A percentile compares a stretch with the other conserved stretches of the same genome.
Evolutionary conservation across 1,284 basidiomycete genomes (phyloP).

Genomic region (Cystobasidiaceae sp.): DNA sequence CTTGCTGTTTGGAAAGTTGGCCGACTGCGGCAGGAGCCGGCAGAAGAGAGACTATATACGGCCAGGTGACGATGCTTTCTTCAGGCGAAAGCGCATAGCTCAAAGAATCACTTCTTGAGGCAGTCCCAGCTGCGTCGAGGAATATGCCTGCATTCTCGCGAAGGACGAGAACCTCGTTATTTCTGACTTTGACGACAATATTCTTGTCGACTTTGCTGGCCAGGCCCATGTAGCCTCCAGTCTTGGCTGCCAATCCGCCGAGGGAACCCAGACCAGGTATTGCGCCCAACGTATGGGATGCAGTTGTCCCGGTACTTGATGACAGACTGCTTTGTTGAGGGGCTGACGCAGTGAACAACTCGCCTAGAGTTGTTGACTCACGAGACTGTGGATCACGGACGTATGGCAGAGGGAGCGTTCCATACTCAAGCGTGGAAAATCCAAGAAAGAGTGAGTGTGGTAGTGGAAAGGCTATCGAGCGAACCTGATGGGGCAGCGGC

Average conservation of each 20-base stretch:
- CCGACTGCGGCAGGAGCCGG: constrained; percentile 50
- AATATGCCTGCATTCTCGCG: constrained; percentile 70
- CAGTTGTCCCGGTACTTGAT: not conserved
- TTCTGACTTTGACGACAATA: constrained; percentile 59
- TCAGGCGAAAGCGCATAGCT: constrained; percentile 73
- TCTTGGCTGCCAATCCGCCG: constrained; percentile 47
- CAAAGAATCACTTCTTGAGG: constrained; percentile 58
- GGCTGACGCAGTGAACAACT: constrained; percentile 32
- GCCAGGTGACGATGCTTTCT: constrained; percentile 65
- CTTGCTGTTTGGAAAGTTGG: constrained; percentile 22
- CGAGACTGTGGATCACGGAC: not conserved
- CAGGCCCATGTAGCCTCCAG: constrained; percentile 82
- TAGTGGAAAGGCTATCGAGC: constrained; percentile 48
- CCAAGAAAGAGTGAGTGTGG: constrained; percentile 64
- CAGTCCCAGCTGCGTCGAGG: constrained; percentile 63
- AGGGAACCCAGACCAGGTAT: constrained; percentile 28
- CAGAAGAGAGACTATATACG: constrained; percentile 75
- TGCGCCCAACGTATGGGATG: constrained; percentile 6
- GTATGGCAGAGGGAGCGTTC: constrained; percentile 59
- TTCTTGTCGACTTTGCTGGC: constrained; percentile 55
- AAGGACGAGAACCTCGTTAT: constrained; percentile 65
- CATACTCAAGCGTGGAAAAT: constrained; percentile 69
- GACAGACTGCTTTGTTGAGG: not conserved
- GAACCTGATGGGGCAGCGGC: constrained; percentile 60
- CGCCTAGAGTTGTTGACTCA: constrained; percentile 26